Conservation (phyloP, 163 green algal genomes). For the Chlorella variabilis region DNA sequence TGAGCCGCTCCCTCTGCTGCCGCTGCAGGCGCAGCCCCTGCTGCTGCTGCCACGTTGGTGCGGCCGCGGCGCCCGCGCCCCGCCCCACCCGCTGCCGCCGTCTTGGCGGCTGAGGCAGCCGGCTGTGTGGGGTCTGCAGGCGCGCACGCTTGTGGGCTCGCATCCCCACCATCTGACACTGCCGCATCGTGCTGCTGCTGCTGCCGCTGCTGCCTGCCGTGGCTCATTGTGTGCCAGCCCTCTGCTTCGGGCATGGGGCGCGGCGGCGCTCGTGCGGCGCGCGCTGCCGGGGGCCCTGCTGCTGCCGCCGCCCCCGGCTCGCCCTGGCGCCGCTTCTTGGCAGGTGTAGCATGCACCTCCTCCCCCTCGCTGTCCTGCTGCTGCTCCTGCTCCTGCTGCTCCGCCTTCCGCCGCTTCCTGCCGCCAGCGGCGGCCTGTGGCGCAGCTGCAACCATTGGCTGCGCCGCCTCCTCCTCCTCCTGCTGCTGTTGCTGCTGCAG, state of each 20-base stretch:
- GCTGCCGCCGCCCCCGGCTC: not conserved
- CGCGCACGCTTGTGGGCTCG: not conserved
- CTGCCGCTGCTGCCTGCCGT: not conserved
- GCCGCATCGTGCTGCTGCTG: not conserved
- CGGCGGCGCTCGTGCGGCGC: not conserved
- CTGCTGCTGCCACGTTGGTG: not conserved
- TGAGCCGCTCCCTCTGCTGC: not conserved
- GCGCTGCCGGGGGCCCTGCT: not conserved
- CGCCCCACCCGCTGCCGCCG: not conserved
- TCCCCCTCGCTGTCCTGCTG: not conserved
- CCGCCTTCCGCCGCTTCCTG: slow-evolving; percentile 20
- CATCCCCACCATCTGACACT: not conserved
- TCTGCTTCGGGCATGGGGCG: not conserved
- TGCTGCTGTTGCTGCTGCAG: not conserved
- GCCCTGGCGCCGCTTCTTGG: not conserved
- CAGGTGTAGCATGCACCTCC: not conserved
- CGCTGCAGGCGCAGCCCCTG: not conserved
- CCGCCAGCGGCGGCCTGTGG: not conserved
- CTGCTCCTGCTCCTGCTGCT: slow-evolving; percentile 1
- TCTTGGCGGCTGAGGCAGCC: not conserved
- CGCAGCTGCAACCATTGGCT: not conserved
- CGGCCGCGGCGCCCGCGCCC: not conserved
- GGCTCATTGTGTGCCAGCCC: slow-evolving; percentile 3
- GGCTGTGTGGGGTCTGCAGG: not conserved
- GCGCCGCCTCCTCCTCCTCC: not conserved